phyloP scores from a whole-genome alignment of 2,329 filamentous ascomycete species.

The Fusarium piperis region DNA sequence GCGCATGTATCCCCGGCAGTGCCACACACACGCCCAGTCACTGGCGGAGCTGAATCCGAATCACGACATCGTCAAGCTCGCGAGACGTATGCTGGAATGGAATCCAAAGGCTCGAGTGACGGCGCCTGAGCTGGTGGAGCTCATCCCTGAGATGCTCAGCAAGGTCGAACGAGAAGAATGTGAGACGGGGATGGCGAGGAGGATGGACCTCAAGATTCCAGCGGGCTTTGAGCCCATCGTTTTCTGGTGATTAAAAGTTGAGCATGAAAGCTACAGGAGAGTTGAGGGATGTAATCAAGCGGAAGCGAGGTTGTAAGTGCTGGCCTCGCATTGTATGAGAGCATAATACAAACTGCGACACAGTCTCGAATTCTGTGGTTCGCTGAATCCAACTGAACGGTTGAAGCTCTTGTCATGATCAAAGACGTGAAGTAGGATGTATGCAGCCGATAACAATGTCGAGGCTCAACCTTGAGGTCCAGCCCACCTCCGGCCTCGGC shows the following conservation, averaged over 20 bases:
- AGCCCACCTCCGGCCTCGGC: constrained; percentile 13
- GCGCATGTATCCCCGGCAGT: constrained; percentile 37
- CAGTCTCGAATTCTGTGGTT: background rate
- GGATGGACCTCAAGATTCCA: constrained; percentile 12
- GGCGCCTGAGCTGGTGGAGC: constrained; percentile 31
- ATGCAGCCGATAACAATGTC: background rate
- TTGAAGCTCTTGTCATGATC: background rate
- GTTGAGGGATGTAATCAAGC: background rate
- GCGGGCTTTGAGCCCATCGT: constrained; percentile 37
- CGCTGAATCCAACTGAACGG: background rate
- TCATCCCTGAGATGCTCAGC: constrained; percentile 13
- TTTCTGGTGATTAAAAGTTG: constrained; percentile 42
- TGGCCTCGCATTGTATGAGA: background rate
- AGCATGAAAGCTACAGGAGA: background rate
- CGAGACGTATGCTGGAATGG: constrained; percentile 35
- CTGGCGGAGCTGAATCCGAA: constrained; percentile 39
- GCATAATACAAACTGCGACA: background rate
- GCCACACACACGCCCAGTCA: constrained; percentile 34
- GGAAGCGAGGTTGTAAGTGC: background rate
- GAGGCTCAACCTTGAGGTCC: background rate
- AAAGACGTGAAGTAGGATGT: background rate
- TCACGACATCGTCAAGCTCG: constrained; percentile 37
- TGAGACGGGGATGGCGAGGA: background rate
- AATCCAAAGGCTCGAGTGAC: constrained; percentile 28
- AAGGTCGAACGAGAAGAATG: background rate